These are phyloP conservation scores for Wickerhamomyces chambardii DNA, from an alignment of 805 yeast genomes.

Conservation along the genomic window DNA sequence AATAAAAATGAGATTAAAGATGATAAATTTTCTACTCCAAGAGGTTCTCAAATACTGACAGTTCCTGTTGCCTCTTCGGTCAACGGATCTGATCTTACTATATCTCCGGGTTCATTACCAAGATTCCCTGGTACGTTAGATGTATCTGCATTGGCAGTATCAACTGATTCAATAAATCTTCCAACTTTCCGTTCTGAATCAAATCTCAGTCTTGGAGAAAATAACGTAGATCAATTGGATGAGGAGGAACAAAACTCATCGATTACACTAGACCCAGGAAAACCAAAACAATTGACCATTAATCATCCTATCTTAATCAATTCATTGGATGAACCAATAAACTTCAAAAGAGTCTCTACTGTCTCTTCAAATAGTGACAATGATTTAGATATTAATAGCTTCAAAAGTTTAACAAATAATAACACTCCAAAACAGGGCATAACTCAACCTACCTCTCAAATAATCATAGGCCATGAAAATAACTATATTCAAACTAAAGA, in stretches of 20 bases:
- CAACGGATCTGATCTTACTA: not conserved
- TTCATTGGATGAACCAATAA: conserved; percentile 30
- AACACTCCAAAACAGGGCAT: not conserved
- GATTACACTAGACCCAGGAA: conserved; percentile 39
- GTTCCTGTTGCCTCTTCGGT: not conserved
- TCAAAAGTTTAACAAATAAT: conserved; percentile 1
- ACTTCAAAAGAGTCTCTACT: conserved; percentile 31
- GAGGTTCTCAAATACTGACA: not conserved
- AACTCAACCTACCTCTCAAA: too few species aligned
- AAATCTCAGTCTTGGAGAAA: too few species aligned
- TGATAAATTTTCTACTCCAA: not conserved
- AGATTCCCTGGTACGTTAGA: conserved; percentile 36
- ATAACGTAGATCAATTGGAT: not conserved
- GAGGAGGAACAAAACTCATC: conserved; percentile 6
- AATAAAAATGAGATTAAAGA: too few species aligned
- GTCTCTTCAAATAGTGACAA: conserved; percentile 15
- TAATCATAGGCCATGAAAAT: too few species aligned
- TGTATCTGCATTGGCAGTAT: conserved; percentile 33
- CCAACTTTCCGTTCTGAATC: not conserved
- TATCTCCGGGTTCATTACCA: conserved; percentile 25
- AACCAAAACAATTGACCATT: conserved; percentile 16
- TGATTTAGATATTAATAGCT: conserved; percentile 4
- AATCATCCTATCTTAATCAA: conserved; percentile 12
- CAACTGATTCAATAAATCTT: conserved; percentile 4
- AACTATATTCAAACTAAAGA: not conserved